Evolutionary conservation across 139 green algal species (phyloP), one percentile per base, ranked within the genome.

Genomic region (Chloropicon primus): DNA sequence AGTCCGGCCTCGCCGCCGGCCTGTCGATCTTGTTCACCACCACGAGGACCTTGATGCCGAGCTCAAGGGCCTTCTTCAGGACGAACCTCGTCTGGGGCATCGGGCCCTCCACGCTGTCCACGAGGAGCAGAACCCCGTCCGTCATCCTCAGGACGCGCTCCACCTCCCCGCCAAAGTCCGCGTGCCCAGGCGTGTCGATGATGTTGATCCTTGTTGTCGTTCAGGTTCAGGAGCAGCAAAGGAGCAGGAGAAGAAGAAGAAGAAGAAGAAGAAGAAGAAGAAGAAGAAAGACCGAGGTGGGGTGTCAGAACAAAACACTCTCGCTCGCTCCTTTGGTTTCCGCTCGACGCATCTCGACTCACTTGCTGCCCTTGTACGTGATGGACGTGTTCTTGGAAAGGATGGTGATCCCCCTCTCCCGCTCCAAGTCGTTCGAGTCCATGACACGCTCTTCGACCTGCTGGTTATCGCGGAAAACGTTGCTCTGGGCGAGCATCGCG

Each of bases 41-140:
- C 25, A 99, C 91, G 26, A 98, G 83, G 71, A 86, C 95, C 82
- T 94, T 96, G 81, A 97, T 96, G 26, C 96, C 84, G 41, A 98
- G 85, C 72, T 84, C 89, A 76, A 99, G 84, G 1, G 95, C 93
- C 87, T 99, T 99, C 74, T 91, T 88, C 76, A 97, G 88, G 77
- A 99, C 96, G 81, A 99, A 99, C n/a, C 96, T 90, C 0, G 96
- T 99, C 92, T 99, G 96, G 3, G 93, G 93, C 93, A 97, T 97
- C 73, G 93, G 92, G 2, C 95, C 96, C 87, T 99, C 96, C 72
- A 98, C 94, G 1, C 82, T 86, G 82, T 99, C 96, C 27, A 99
- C 95, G 76, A 99, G 88, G 76, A 99, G 91, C 78, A 99, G 85
- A 81, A 99, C 96, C 73, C 93, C 95, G 77, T 99, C 95, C 71